Evolutionary conservation across 1,284 basidiomycete genomes (phyloP).

Genomic region (Schizopora paradoxa): DNA sequence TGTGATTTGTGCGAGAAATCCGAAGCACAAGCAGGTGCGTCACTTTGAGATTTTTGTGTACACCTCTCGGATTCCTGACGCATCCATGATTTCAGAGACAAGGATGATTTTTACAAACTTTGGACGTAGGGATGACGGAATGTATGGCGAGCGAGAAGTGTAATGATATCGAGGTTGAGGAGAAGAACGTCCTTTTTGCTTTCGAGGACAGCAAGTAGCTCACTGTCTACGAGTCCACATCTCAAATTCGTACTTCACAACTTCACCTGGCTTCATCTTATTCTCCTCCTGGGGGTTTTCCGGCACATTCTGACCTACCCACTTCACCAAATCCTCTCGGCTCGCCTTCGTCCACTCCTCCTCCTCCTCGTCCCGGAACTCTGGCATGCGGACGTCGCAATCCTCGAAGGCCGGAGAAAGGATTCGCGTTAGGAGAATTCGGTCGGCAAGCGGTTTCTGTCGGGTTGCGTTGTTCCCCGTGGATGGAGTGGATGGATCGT

Average conservation of each 20-base stretch:
- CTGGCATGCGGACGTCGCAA: slow-evolving; percentile 86
- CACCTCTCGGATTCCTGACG: slow-evolving; percentile 18
- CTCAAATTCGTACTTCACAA: slow-evolving; percentile 82
- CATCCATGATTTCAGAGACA: slow-evolving; percentile 47
- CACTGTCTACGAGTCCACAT: slow-evolving; percentile 68
- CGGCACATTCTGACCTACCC: slow-evolving; percentile 78
- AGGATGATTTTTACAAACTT: slow-evolving; percentile 34
- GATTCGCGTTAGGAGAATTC: slow-evolving; percentile 85
- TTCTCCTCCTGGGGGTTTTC: slow-evolving; percentile 76
- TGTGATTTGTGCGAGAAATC: slow-evolving; percentile 90
- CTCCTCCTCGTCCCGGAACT: slow-evolving; percentile 45
- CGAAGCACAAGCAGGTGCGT: slow-evolving; percentile 96
- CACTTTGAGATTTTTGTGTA: slow-evolving; percentile 4
- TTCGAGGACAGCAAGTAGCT: background rate
- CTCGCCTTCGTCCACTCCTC: slow-evolving; percentile 52
- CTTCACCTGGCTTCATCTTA: too few relatives aligned
- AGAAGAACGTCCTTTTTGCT: background rate
- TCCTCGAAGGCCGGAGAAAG: slow-evolving; percentile 65
- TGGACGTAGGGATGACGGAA: background rate
- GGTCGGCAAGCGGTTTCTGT: slow-evolving; percentile 50
- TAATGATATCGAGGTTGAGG: background rate
- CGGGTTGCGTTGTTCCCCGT: slow-evolving; percentile 11
- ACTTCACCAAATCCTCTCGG: slow-evolving; percentile 60
- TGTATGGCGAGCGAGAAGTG: background rate
- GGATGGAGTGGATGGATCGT: slow-evolving; percentile 20